These are phyloP conservation scores for Lactarius hengduanensis DNA, from an alignment of 768 basidiomycete species.

Conservation along the genomic window DNA sequence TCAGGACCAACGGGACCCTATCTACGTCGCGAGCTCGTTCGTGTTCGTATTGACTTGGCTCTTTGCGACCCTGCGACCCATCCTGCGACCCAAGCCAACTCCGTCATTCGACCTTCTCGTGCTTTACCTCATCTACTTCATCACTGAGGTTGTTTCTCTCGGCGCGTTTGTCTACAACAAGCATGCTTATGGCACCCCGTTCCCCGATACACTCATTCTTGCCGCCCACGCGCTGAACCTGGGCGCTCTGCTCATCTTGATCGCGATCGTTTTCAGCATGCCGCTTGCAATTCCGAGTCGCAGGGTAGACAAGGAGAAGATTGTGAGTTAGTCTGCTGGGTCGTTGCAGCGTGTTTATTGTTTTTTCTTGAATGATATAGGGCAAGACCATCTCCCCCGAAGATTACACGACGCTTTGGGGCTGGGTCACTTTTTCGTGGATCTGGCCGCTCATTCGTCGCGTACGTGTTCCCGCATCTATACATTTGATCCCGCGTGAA, in stretches of 20 bases:
- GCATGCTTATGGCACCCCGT: slow-evolving; percentile 42
- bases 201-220: slow-evolving; percentile 39
- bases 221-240: slow-evolving; percentile 43
- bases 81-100: slow-evolving; percentile 53
- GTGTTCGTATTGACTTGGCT: slow-evolving; percentile 61
- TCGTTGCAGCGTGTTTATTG: slow-evolving; percentile 6
- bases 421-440: slow-evolving; percentile 75
- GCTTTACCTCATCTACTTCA: slow-evolving; percentile 52
- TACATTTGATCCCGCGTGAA: neutral
- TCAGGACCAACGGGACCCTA: slow-evolving; percentile 35
- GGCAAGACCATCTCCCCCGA: slow-evolving; percentile 62
- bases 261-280: slow-evolving; percentile 56
- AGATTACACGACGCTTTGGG: slow-evolving; percentile 70
- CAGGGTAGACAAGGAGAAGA: slow-evolving; percentile 50
- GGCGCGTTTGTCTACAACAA: slow-evolving; percentile 56
- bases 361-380: slow-evolving; percentile 35
- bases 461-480: slow-evolving; percentile 33
- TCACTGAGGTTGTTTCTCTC: slow-evolving; percentile 47
- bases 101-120: slow-evolving; percentile 62
- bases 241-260: slow-evolving; percentile 41
- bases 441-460: slow-evolving; percentile 60
- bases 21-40: slow-evolving; percentile 43
- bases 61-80: slow-evolving; percentile 58
- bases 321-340: slow-evolving; percentile 46
- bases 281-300: slow-evolving; percentile 64